These are phyloP conservation scores for Mucor piriformis DNA, from an alignment of 371 early-diverging fungal species.

Conservation along the genomic window DNA sequence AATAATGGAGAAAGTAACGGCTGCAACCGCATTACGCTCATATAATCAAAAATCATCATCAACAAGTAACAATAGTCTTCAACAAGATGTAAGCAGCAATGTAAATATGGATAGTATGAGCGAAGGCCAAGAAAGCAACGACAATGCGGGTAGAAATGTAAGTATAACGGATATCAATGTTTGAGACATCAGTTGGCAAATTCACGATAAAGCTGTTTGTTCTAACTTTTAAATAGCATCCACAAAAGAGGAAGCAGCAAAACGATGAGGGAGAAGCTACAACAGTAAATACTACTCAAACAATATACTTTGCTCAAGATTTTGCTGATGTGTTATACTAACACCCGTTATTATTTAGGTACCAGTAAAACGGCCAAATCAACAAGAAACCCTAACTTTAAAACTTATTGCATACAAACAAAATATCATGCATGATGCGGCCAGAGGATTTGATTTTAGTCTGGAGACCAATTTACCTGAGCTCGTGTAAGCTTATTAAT, in stretches of 20 bases:
- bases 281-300: conserved; percentile 9
- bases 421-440: background rate
- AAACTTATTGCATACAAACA: background rate
- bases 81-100: conserved; percentile 8
- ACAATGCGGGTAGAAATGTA: conserved; percentile 7
- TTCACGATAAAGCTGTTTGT: conserved; percentile 1
- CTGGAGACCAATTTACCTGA: conserved; percentile 1
- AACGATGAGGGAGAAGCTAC: background rate
- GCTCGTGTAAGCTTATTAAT: conserved; percentile 1
- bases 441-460: background rate
- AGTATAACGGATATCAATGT: conserved; percentile 6
- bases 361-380: background rate
- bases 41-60: conserved; percentile 6
- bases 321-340: conserved; percentile 11
- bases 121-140: too few species aligned
- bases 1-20: background rate
- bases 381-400: conserved; percentile 1
- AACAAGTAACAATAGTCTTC: conserved; percentile 1
- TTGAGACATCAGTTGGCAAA: conserved; percentile 5
- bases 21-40: conserved; percentile 3
- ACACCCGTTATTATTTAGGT: conserved; percentile 2
- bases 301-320: conserved; percentile 12
- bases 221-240: conserved; percentile 13
- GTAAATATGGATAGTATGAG: background rate
- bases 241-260: background rate